Evolutionary conservation across 1,284 basidiomycete species (phyloP), one percentile per base, ranked within the genome.

Genomic region (Trichosporon sp.): DNA sequence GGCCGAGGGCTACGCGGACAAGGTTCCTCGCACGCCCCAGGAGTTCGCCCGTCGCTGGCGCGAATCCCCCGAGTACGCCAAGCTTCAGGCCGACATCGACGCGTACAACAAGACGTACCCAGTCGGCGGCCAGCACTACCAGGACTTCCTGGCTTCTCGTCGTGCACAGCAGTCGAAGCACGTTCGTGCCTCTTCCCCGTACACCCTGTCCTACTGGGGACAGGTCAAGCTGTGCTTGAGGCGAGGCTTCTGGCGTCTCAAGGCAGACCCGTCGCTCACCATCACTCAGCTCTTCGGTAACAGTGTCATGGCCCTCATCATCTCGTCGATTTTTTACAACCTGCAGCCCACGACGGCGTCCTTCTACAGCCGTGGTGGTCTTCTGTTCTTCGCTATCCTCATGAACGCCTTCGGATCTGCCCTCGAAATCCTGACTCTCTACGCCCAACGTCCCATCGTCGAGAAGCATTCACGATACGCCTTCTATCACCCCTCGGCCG

Each of bases 1-100:
- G 21, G 85, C 86, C 27, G 71, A 83, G 1, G 89, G 87, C 1
- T 83, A 85, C 67, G 83, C 85, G 70, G 75, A 78, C 13, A 78
- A 78, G 13, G 85, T 88, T 1, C 91, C 91, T 0, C 84, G 86
- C 13, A 89, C 88, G 0, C 83, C 90, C 0, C 84, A 84, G 6
- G 90, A 91, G 70, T 89, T 91, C 69, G 82, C 75, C 42, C 66
- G 70, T 12, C 68, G 70, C 44, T 85, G 84, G 83, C 82, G 79
- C 69, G 71, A 74, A 15, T 79, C 78, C 35, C 68, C 76, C 15
- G 78, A 81, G 65, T 83, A 83, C 66, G 69, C 77, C 35, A 67
- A 71, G 27, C 78, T 86, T 31, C 71, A 77, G 62, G 66, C 72
- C 32, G 80, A 85, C 29, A 84, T 86, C 58, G 77, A 71, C 1